These are phyloP conservation scores for Geosmithia putterillii DNA, from an alignment of 2,329 filamentous ascomycete genomes.

Conservation along the genomic window DNA sequence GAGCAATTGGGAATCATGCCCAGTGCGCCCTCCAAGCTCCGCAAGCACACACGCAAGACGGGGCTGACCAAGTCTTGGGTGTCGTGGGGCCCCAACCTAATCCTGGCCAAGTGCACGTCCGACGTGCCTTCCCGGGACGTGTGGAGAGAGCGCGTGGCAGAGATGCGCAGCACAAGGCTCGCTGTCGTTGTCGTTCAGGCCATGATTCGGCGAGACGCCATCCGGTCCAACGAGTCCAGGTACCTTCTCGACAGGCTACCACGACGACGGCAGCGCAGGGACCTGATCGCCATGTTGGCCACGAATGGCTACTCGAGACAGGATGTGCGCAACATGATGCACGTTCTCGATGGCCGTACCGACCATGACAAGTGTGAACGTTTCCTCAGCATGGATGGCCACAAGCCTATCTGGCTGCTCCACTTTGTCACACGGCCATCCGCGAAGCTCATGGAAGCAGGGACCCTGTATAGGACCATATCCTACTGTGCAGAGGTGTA, in stretches of 20 bases:
- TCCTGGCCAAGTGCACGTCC: not conserved
- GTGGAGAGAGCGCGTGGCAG: not conserved
- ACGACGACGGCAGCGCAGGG: not conserved
- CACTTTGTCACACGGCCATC: constrained; percentile 1
- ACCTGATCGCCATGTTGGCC: not conserved
- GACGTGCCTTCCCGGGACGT: not conserved
- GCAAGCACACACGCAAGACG: not conserved
- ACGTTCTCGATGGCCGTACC: constrained; percentile 1
- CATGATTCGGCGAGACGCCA: constrained; percentile 1
- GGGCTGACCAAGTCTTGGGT: not conserved
- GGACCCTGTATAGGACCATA: not conserved
- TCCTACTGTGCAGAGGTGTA: not conserved
- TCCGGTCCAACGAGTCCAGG: not conserved
- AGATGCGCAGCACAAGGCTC: not conserved
- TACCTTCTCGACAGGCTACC: constrained; percentile 1
- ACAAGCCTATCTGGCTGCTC: constrained; percentile 4
- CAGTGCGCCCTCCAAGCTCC: not conserved
- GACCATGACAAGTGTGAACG: not conserved
- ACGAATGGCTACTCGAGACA: not conserved
- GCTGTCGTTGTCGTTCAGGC: constrained; percentile 2
- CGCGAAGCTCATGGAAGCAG: not conserved
- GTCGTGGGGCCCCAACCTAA: not conserved
- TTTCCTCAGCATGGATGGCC: constrained; percentile 1
- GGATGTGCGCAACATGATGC: not conserved
- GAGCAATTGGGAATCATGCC: not conserved